A percentile compares a stretch with the other conserved stretches of the same genome.
These are phyloP conservation scores for Yarrowia porcina DNA, from an alignment of 805 yeast genomes.

Conservation along the genomic window DNA sequence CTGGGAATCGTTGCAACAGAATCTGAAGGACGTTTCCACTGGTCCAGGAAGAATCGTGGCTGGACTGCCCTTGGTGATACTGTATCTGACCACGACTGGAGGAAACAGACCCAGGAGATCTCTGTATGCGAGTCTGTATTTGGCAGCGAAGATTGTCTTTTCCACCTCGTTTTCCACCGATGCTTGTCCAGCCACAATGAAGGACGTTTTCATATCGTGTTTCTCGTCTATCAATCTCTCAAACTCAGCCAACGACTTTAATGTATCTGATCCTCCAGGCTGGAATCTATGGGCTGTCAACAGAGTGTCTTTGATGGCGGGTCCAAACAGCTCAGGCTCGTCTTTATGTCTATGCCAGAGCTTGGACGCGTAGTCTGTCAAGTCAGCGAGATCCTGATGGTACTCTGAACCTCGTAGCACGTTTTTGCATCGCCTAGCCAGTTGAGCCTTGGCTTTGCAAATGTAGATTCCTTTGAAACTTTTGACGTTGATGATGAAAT, in stretches of 20 bases:
- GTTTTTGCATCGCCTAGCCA: slow-evolving; percentile 1
- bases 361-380: slow-evolving; percentile 9
- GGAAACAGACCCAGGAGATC: background rate
- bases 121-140: slow-evolving; percentile 1
- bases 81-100: background rate
- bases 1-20: slow-evolving; percentile 1
- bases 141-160: background rate
- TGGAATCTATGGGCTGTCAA: background rate
- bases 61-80: background rate
- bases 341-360: slow-evolving; percentile 6
- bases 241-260: background rate
- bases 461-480: slow-evolving; percentile 17
- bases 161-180: background rate
- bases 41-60: background rate
- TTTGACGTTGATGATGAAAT: slow-evolving; percentile 14
- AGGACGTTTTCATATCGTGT: background rate
- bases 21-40: background rate
- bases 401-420: slow-evolving; percentile 13
- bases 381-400: slow-evolving; percentile 1
- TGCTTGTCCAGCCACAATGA: background rate
- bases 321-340: background rate
- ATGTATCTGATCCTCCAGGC: background rate
- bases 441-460: slow-evolving; percentile 19
- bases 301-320: background rate
- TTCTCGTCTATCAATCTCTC: background rate